Evolutionary conservation across 2,329 filamentous ascomycete genomes (phyloP), one percentile per base, ranked within the genome.

Genomic region (Hymenoscyphus infarciens): DNA sequence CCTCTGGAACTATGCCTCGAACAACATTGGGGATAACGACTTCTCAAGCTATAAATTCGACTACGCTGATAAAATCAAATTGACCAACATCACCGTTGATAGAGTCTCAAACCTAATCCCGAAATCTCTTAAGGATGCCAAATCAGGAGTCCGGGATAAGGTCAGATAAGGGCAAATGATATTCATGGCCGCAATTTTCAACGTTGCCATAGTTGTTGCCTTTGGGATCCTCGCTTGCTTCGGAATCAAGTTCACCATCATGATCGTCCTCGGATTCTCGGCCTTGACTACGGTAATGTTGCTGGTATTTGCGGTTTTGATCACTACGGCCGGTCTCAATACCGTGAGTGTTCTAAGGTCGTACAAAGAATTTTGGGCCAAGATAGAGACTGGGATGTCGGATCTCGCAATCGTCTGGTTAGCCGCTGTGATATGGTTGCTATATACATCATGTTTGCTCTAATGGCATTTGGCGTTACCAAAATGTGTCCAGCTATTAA

Each of bases 181-280:
- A 5, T 57, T 57, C 22, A 22, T 60, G 33, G 45, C 59, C 10
- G 59, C 59, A 27, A 42, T 60, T 6, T 60, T 60, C 52, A 60
- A 60, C 33, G 45, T 31, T 13, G 31, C 54, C 7, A 49, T 60
- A 4, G 59, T 60, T 19, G 5, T 60, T 15, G 45, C 16, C 7
- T 19, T 56, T n/a, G 59, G 59, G 10, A 27, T 60, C 31, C 27
- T 39, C 15, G 59, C 52, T 7, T 60, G 59, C 38, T 56, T 54
- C 27, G 29, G 45, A 6, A 35, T 54, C 33, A 60, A 60, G 31
- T 56, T 60, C 31, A 29, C 22, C 25, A 19, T 45, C 22, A 16
- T 56, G 22, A 19, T 60, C 13, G 52, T 38, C 19, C 33, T 42
- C 13, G 42, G 42, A 19, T 56, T 60, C n/a, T 33, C 45, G 10